A percentile compares a stretch with the other conserved stretches of the same genome.
phyloP scores from a whole-genome alignment of 352 stramenopile species.

The Blastocystis sp. region DNA sequence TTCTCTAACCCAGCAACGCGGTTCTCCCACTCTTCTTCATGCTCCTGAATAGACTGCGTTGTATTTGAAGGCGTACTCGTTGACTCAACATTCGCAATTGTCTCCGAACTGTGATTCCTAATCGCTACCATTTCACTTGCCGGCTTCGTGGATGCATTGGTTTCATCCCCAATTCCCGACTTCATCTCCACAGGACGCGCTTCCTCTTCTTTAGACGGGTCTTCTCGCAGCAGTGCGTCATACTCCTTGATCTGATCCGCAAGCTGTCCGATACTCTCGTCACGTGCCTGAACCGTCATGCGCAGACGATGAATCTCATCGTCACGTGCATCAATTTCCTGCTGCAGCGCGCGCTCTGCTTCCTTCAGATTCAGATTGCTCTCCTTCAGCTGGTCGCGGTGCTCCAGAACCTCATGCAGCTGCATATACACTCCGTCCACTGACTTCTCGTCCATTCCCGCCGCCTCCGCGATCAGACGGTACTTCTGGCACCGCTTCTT shows the following conservation, averaged over 20 bases:
- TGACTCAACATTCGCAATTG: too few relatives aligned
- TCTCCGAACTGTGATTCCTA: background rate
- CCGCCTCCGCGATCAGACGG: background rate
- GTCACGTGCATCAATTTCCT: background rate
- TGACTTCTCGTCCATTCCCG: background rate
- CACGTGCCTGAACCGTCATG: constrained; percentile 19
- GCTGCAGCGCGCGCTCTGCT: background rate
- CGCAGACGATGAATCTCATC: background rate
- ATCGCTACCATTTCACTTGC: background rate
- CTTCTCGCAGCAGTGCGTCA: background rate
- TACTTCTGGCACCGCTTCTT: constrained; percentile 48
- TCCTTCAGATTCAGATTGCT: constrained; percentile 37
- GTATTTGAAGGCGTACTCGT: too few relatives aligned
- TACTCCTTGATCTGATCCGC: background rate
- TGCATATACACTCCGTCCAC: background rate
- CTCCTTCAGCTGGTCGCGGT: constrained; percentile 39
- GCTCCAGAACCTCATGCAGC: background rate
- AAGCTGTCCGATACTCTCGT: background rate
- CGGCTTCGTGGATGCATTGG: background rate
- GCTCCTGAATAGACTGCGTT: too few relatives aligned
- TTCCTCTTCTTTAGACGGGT: background rate
- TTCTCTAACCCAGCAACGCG: background rate
- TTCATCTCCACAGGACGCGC: background rate
- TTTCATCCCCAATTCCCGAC: background rate
- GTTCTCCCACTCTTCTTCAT: background rate